Base-by-base conservation (phyloP, 2,329 filamentous ascomycete genomes). In the Cordyceps farinosa region DNA sequence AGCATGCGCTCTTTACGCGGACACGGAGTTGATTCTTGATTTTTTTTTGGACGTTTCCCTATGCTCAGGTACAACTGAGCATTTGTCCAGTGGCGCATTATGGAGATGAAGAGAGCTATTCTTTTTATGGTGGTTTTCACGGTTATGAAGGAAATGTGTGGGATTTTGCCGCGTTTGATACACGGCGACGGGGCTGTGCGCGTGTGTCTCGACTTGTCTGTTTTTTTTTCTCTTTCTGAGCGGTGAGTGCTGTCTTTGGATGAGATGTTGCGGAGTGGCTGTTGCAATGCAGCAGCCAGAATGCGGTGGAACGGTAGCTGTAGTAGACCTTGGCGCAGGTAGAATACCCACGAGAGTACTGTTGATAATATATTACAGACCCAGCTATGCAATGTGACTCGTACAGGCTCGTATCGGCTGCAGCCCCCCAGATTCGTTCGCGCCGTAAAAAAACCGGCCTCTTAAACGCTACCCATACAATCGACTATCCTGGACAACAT, bases 281-380 rank as follows among this genome's bases (percentile, higher is more conserved):
- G 38, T 13, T 34, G 27, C 40, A 17, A 34, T n/a, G 22, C n/a
- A 1, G 9, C 9, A 57, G n/a, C 9, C 29, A 17, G 5, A 36
- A 22, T 47, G 11, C 8, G 5, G 59, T 17, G 40, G 32, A 22
- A 13, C 6, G 22, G 9, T 55, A 61, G 40, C 34, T n/a, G 32
- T 54, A 61, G 32, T 54, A 61, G 50, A 27, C 13, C 9, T 44
- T 44, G 58, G 58, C 50, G 42, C 51, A 54, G 48, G 30, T 53
- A 45, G 48, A 61, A 61, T 61, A 61, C 59, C 59, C 59, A 61
- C 51, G 59, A 54, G 50, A 54, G 48, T 45, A 27, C 29, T 44
- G 40, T 61, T 48, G 40, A 54, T 61, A 47, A 40, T 54, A 57
- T 42, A 51, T 44, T 52, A 63, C 45, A 53, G 61, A 5, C 27